Evolutionary conservation across 257 asterid genomes (phyloP).

Genomic region (Penstemon davidsonii): DNA sequence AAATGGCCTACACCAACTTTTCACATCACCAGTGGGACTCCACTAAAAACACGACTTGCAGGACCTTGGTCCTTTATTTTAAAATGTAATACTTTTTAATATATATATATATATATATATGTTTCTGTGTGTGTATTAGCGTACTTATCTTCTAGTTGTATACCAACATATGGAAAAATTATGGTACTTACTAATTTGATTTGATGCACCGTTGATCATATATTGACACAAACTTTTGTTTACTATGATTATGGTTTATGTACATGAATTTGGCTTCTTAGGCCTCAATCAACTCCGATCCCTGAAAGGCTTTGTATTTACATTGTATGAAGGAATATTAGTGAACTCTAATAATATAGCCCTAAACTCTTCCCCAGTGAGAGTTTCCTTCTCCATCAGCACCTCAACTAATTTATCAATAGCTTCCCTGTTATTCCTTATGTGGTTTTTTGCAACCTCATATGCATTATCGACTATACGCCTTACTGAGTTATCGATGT

Average conservation of each 20-base stretch:
- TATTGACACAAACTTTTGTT: no score
- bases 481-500: conserved; percentile 41
- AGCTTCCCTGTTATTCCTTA: conserved; percentile 57
- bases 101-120: no score
- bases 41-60: no score
- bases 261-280: conserved; percentile 22
- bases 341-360: conserved; percentile 47
- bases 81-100: no score
- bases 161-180: no score
- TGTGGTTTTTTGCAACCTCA: conserved; percentile 50
- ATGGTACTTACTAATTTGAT: no score
- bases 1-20: no score
- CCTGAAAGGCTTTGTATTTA: conserved; percentile 30
- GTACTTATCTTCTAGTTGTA: no score
- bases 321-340: conserved; percentile 38
- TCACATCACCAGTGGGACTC: no score
- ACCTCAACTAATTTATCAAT: conserved; percentile 61
- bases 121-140: no score
- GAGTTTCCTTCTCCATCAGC: conserved; percentile 62
- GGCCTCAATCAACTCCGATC: conserved; percentile 55
- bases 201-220: no score
- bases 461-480: conserved; percentile 43
- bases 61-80: no score
- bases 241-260: conserved; percentile 1
- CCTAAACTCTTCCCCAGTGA: conserved; percentile 66